phyloP scores from a whole-genome alignment of 2,329 filamentous ascomycete genomes.

The Pyricularia grisea region DNA sequence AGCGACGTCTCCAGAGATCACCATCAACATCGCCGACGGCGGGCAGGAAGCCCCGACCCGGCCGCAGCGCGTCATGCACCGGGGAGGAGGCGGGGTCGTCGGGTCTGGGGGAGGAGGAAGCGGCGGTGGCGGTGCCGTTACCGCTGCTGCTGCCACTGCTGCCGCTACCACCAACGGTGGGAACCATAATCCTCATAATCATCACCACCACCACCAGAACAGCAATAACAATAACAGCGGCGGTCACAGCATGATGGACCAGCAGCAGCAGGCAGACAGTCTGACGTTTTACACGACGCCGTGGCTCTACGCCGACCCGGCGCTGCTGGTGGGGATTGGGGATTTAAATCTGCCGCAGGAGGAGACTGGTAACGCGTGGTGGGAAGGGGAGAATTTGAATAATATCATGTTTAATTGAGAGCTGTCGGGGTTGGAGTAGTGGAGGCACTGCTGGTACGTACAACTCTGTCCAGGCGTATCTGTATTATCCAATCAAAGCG shows the following conservation, averaged over 20 bases:
- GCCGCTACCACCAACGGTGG: not conserved
- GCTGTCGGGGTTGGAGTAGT: too few species aligned
- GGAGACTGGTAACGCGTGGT: conserved; percentile 20
- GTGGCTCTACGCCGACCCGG: conserved; percentile 32
- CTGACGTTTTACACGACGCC: conserved; percentile 31
- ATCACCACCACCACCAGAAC: not conserved
- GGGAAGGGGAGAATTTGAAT: conserved; percentile 28
- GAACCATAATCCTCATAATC: not conserved
- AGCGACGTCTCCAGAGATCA: conserved; percentile 40
- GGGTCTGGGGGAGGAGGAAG: not conserved
- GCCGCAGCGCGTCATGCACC: not conserved
- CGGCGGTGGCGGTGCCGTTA: not conserved
- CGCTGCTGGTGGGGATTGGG: conserved; percentile 26
- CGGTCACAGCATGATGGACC: not conserved
- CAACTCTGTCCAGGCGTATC: too few species aligned
- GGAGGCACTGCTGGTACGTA: too few species aligned
- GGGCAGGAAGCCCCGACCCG: conserved; percentile 36
- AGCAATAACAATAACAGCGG: not conserved
- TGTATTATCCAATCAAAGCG: too few species aligned
- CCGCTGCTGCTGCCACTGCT: not conserved
- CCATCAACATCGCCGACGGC: conserved; percentile 39
- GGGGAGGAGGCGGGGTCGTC: not conserved
- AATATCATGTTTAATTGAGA: conserved; percentile 25
- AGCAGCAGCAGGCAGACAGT: conserved; percentile 20
- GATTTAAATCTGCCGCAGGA: conserved; percentile 16